Evolutionary conservation across 2,329 filamentous ascomycete species (phyloP), one percentile per base, ranked within the genome.

Genomic region (Aspergillus costaricaensis): DNA sequence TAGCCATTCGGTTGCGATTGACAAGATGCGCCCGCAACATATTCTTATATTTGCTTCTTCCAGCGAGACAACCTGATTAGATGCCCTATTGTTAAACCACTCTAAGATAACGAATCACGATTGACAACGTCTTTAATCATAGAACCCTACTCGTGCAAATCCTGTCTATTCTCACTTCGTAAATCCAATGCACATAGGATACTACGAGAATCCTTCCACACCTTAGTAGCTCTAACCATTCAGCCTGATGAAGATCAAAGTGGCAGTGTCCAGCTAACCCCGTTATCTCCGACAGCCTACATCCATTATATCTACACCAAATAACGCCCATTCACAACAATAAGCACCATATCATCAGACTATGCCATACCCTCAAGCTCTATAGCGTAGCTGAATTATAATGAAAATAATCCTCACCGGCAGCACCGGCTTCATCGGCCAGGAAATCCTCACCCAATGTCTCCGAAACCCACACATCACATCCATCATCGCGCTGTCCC

Each of bases 341-440:
- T 5, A 21, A 43, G 19, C 39, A 30, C 27, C 10, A 3, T 27
- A 9, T 0, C 7, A 27, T 30, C 27, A 12, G 10, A 12, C 27
- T 12, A 30, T 0, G 0, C 0, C 10, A 10, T 0, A 12, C 10
- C 10, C 10, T 12, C 9, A 30, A 12, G 4, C 27, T 12, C 10
- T 2, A 1, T 30, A 30, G 2, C 8, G 7, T 27, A 27, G 7
- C 10, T 10, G 10, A 0, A 9, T 8, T 2, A 53, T 3, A 10
- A 87, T 88, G 85, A 86, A 87, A 69, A 76, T 88, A 66, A 81
- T 88, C 60, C 75, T 88, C 38, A 80, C 83, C 6, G 86, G 86
- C 51, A 77, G 77, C 21, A 88, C 85, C n/a, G 86, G 86, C 64
- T 81, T 81, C 66, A 79, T 86, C 58, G 86, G 86, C 58, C 68